Percentiles rank a stretch among this genome's conserved stretches.
Conservation (phyloP, 2,329 filamentous ascomycete genomes). For the Penicillium sp. region DNA sequence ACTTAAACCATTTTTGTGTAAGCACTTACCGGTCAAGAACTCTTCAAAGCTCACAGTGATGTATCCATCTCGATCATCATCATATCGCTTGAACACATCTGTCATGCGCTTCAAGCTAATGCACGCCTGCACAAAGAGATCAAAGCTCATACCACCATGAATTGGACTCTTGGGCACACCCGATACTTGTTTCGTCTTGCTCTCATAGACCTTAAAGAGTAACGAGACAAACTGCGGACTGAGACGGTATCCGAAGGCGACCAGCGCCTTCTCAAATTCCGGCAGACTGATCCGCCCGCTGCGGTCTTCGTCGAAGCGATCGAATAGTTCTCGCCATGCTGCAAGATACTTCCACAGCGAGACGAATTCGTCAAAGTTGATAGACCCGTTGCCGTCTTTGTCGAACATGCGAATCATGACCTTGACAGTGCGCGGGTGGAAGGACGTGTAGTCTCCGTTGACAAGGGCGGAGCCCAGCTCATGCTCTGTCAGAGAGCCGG, state of each 20-base stretch:
- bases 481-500: constrained; percentile 76
- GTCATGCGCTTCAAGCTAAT: constrained; percentile 98
- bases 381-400: constrained; percentile 80
- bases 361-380: constrained; percentile 94
- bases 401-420: constrained; percentile 99
- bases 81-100: constrained; percentile 98
- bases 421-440: constrained; percentile 88
- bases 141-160: constrained; percentile 75
- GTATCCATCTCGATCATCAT: constrained; percentile 93
- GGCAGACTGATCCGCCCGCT: constrained; percentile 80
- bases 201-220: constrained; percentile 87
- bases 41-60: constrained; percentile 81
- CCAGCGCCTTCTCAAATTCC: constrained; percentile 86
- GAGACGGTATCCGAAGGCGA: constrained; percentile 90
- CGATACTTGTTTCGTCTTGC: constrained; percentile 42
- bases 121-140: constrained; percentile 95
- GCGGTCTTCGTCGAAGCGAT: constrained; percentile 86
- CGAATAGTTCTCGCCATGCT: constrained; percentile 90
- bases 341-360: constrained; percentile 94
- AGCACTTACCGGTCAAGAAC: constrained; percentile 61
- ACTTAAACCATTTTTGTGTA: neutral
- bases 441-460: constrained; percentile 93
- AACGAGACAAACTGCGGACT: constrained; percentile 79
- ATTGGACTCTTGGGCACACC: constrained; percentile 26
- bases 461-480: constrained; percentile 89